These are phyloP conservation scores for Aegilops longissima DNA, from an alignment of 176 grass and related monocot genomes.

Conservation along the genomic window DNA sequence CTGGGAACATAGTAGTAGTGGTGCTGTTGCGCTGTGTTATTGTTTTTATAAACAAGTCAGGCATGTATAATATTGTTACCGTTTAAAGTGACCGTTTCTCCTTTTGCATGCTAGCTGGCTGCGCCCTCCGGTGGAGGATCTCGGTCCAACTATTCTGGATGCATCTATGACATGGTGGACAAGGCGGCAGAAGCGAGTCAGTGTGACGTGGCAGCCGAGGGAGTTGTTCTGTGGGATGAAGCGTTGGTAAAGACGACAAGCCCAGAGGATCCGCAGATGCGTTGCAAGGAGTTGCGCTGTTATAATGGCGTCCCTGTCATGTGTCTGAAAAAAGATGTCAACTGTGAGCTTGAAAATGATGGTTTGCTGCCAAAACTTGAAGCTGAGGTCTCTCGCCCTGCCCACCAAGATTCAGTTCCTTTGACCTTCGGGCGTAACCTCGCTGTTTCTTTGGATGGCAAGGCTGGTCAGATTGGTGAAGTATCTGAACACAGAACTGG, in stretches of 20 bases:
- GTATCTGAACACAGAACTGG: not conserved
- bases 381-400: not conserved
- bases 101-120: not conserved
- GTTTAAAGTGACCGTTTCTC: not conserved
- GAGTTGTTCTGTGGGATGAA: not conserved
- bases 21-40: not conserved
- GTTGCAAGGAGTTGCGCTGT: slow-evolving; percentile 6
- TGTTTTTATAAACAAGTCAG: not conserved
- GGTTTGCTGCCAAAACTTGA: slow-evolving; percentile 13
- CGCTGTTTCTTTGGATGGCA: slow-evolving; percentile 11
- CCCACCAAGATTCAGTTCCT: slow-evolving; percentile 20
- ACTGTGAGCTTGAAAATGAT: slow-evolving; percentile 2
- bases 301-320: not conserved
- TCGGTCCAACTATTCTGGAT: slow-evolving; percentile 17
- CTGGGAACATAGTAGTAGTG: not conserved
- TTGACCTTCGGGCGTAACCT: not conserved
- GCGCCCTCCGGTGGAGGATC: not conserved
- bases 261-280: not conserved
- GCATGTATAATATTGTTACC: not conserved
- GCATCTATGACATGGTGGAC: slow-evolving; percentile 3
- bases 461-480: not conserved
- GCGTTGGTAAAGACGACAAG: not conserved
- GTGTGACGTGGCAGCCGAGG: not conserved
- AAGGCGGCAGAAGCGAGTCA: not conserved
- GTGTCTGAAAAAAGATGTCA: not conserved